Evolutionary conservation across 768 basidiomycete genomes (phyloP), one percentile per base, ranked within the genome.

Genomic region (Naganishia vaughanmartiniae): DNA sequence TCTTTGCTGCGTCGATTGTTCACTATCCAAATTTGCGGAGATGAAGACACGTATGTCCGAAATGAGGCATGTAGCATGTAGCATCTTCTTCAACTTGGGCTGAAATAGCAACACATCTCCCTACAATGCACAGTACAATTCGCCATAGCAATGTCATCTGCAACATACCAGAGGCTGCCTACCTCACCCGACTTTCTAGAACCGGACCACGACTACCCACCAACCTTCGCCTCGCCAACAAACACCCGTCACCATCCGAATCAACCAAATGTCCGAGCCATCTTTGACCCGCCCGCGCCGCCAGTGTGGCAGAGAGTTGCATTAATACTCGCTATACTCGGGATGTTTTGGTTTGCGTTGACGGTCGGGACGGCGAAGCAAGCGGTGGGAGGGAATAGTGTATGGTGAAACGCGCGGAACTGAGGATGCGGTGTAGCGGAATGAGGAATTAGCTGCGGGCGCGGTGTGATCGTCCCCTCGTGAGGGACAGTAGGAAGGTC

Each of bases 161-260:
- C 48, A 39, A 36, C 67, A 26, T 68, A 68, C 26, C 67, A 68
- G 26, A 53, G 67, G 24, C 31, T 68, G 21, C 67, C 67, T 30
- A 68, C 67, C 33, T 42, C 67, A 19, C 19, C 46, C 26, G 26
- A 42, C 31, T 36, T 21, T 1, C 17, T 12, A 9, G 26, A 28
- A n/a, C 39, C 66, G 17, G 17, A 24, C 66, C 21, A 31, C 54
- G 4, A 36, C 14, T 24, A 30, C 67, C 67, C 36, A 24, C n/a
- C 26, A 24, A 21, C 21, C 34, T 36, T 10, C 15, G 14, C 42
- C 10, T 15, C 2, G 7, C 42, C 5, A 42, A 42, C 5, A 42
- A 42, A 15, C 42, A 42, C 42, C 5, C 2, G 15, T 42, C 42
- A 42, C 17, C 14, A 42, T 36, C n/a, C 57, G 33, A n/a, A 33